A percentile compares a stretch with the other conserved stretches of the same genome.
Evolutionary conservation across 2,329 filamentous ascomycete genomes (phyloP).

Genomic region (Stachybotrys echinatus): DNA sequence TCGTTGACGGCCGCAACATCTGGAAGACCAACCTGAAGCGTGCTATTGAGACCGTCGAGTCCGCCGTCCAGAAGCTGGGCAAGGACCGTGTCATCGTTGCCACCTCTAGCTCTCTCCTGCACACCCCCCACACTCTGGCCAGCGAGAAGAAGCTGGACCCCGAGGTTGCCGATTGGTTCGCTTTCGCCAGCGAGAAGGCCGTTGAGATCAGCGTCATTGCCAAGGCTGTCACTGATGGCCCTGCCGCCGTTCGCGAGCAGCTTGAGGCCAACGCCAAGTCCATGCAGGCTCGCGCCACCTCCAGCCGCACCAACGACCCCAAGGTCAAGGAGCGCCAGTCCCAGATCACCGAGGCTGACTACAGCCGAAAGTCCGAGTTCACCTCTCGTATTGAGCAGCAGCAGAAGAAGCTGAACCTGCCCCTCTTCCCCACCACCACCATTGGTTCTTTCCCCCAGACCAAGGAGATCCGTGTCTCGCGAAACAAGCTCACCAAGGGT

Average conservation of each 20-base stretch:
- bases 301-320: slow-evolving; percentile 93
- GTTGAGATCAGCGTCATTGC: slow-evolving; percentile 86
- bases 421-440: slow-evolving; percentile 97
- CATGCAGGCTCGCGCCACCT: slow-evolving; percentile 83
- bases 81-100: slow-evolving; percentile 96
- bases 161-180: slow-evolving; percentile 97
- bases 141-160: slow-evolving; percentile 97
- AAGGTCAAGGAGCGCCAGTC: slow-evolving; percentile 95
- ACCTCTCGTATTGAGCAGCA: slow-evolving; percentile 78
- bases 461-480: slow-evolving; percentile 93
- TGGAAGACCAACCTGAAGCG: slow-evolving; percentile 99
- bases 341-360: slow-evolving; percentile 76
- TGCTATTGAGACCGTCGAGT: slow-evolving; percentile 86
- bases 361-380: slow-evolving; percentile 92
- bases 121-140: slow-evolving; percentile 95
- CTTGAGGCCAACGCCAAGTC: slow-evolving; percentile 98
- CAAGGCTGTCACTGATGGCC: slow-evolving; percentile 93
- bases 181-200: slow-evolving; percentile 94
- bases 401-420: slow-evolving; percentile 87
- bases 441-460: slow-evolving; percentile 99
- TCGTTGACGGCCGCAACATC: slow-evolving; percentile 98
- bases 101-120: slow-evolving; percentile 94
- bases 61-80: slow-evolving; percentile 87
- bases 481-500: slow-evolving; percentile 98
- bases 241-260: slow-evolving; percentile 77